phyloP scores from a whole-genome alignment of 1,284 basidiomycete genomes.

The Abortiporus biennis region DNA sequence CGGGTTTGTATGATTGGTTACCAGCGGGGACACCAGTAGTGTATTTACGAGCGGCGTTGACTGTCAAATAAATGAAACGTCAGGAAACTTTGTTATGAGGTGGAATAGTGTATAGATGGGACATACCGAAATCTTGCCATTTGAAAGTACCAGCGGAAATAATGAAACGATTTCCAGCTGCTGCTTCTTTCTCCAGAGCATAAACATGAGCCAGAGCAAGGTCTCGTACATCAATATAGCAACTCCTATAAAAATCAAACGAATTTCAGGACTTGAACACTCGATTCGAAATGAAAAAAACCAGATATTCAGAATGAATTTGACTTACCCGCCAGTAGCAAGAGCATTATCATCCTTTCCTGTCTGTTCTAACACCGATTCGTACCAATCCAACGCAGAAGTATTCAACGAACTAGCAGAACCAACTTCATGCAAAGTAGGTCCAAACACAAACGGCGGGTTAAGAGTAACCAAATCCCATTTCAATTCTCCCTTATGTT shows the following conservation, averaged over 20 bases:
- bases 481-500: conserved; percentile 17
- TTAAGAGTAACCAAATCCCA: conserved; percentile 17
- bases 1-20: conserved; percentile 13
- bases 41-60: conserved; percentile 12
- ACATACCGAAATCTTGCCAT: conserved; percentile 15
- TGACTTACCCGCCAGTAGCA: conserved; percentile 7
- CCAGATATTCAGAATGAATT: background rate
- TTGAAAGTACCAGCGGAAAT: conserved; percentile 28
- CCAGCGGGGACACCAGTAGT: conserved; percentile 15
- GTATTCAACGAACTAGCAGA: conserved; percentile 10
- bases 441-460: conserved; percentile 12
- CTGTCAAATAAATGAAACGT: conserved; percentile 8
- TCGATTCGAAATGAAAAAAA: background rate
- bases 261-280: background rate
- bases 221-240: conserved; percentile 58
- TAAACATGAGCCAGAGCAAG: conserved; percentile 52
- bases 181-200: conserved; percentile 47
- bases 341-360: conserved; percentile 6
- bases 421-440: conserved; percentile 10
- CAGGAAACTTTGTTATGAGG: background rate
- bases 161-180: conserved; percentile 57
- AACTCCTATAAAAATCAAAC: conserved; percentile 8
- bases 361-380: conserved; percentile 2
- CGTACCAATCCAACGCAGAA: conserved; percentile 7
- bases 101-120: background rate